A percentile compares a stretch with the other conserved stretches of the same genome.
These are phyloP conservation scores for Podosphaera fusca DNA, from an alignment of 2,329 filamentous ascomycete species.

Conservation along the genomic window DNA sequence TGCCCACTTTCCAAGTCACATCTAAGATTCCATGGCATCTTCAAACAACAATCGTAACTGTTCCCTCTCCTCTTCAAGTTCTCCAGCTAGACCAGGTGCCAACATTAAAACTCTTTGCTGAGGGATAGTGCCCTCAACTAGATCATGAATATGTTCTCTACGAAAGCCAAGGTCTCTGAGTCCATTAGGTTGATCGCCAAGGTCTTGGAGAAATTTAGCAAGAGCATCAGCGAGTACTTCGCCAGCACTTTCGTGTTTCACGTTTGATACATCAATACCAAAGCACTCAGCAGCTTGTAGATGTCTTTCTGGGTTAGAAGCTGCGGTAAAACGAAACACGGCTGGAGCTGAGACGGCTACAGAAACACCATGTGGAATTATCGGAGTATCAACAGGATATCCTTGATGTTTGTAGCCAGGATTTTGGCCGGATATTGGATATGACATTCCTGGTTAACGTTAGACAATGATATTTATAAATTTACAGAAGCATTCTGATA, in stretches of 20 bases:
- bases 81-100: slow-evolving; percentile 55
- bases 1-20: too few species aligned
- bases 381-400: slow-evolving; percentile 52
- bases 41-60: slow-evolving; percentile 51
- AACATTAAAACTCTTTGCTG: slow-evolving; percentile 80
- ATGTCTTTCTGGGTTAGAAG: slow-evolving; percentile 83
- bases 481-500: background rate
- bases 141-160: slow-evolving; percentile 46
- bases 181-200: slow-evolving; percentile 81
- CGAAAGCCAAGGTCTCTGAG: slow-evolving; percentile 67
- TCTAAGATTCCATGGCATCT: slow-evolving; percentile 22
- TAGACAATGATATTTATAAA: background rate
- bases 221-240: slow-evolving; percentile 72
- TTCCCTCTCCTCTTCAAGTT: slow-evolving; percentile 46
- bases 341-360: slow-evolving; percentile 85
- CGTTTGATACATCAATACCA: slow-evolving; percentile 68
- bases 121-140: slow-evolving; percentile 88
- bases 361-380: slow-evolving; percentile 90
- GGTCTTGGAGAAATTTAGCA: slow-evolving; percentile 50
- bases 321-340: slow-evolving; percentile 79
- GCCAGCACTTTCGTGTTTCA: slow-evolving; percentile 74
- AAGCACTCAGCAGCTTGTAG: slow-evolving; percentile 74
- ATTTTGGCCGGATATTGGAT: slow-evolving; percentile 91
- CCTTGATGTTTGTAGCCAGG: slow-evolving; percentile 71
- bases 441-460: slow-evolving; percentile 52